These are phyloP conservation scores for Penstemon barbatus DNA, from an alignment of 257 asterid genomes.

Conservation along the genomic window DNA sequence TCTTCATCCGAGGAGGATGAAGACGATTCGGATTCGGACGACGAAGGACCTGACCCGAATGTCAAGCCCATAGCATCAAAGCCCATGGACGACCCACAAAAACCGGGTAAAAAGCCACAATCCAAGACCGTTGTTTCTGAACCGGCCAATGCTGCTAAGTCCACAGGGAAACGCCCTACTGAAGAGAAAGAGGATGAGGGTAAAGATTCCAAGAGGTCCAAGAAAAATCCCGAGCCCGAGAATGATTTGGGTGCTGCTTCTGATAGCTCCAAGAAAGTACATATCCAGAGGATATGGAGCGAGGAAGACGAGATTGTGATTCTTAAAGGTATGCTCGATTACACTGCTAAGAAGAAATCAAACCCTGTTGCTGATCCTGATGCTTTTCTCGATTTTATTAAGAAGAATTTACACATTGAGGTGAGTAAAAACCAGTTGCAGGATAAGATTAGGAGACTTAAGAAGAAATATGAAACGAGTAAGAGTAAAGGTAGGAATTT, in stretches of 20 bases:
- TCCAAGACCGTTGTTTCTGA: conserved; percentile 33
- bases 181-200: conserved; percentile 28
- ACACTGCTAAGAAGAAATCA: conserved; percentile 30
- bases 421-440: conserved; percentile 51
- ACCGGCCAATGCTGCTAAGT: conserved; percentile 27
- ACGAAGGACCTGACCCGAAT: conserved; percentile 37
- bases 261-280: conserved; percentile 37
- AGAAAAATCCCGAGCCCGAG: conserved; percentile 39
- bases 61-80: conserved; percentile 37
- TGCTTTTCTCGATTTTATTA: conserved; percentile 54
- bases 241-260: conserved; percentile 16
- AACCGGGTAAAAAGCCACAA: conserved; percentile 22
- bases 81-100: conserved; percentile 29
- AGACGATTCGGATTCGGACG: too few relatives aligned
- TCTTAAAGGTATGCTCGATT: conserved; percentile 56
- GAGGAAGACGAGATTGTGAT: conserved; percentile 65
- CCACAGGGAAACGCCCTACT: conserved; percentile 45
- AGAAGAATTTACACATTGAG: conserved; percentile 42
- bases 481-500: conserved; percentile 40
- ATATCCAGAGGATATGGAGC: conserved; percentile 62
- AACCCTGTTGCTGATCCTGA: conserved; percentile 44
- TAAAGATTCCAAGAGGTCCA: conserved; percentile 48
- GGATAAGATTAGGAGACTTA: conserved; percentile 57
- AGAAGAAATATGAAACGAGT: conserved; percentile 48
- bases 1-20: not conserved